Conservation (phyloP, 2,329 filamentous ascomycete species). For the Xylariaceae sp. region DNA sequence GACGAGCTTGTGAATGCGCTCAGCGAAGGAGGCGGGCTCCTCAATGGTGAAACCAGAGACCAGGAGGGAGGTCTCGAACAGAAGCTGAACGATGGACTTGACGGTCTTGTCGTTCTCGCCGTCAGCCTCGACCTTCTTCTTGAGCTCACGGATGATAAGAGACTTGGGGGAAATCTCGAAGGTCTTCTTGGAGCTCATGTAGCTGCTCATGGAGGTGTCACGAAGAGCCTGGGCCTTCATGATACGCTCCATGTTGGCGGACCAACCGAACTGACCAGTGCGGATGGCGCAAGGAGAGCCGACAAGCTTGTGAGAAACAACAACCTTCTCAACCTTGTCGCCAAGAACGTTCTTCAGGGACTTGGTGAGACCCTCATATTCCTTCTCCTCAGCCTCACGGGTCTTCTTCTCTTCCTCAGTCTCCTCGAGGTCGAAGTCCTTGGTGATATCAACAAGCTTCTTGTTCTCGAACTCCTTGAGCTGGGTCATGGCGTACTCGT, state of each 20-base stretch:
- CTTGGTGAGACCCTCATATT: constrained; percentile 93
- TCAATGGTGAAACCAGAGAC: constrained; percentile 99
- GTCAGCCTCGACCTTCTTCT: constrained; percentile 97
- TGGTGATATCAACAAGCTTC: constrained; percentile 99
- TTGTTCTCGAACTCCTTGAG: constrained; percentile 99
- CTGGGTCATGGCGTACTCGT: constrained; percentile 99
- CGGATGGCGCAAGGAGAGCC: constrained; percentile 96
- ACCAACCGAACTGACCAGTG: constrained; percentile 99
- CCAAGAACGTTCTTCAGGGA: constrained; percentile 97
- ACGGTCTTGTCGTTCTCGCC: constrained; percentile 98
- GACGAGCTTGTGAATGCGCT: constrained; percentile 99
- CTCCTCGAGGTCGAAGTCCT: constrained; percentile 99
- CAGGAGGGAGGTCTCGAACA: constrained; percentile 97
- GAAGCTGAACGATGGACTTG: constrained; percentile 97
- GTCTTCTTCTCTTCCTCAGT: constrained; percentile 97
- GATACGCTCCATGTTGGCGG: constrained; percentile 99
- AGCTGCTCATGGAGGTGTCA: constrained; percentile 98
- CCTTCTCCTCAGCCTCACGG: constrained; percentile 96
- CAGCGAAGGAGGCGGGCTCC: constrained; percentile 93
- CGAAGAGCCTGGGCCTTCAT: constrained; percentile 99
- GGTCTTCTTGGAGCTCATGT: constrained; percentile 99
- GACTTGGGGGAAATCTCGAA: constrained; percentile 99
- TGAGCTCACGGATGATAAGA: constrained; percentile 95
- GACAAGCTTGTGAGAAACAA: constrained; percentile 95
- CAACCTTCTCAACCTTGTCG: constrained; percentile 99